Base-by-base conservation (phyloP, 768 basidiomycete species). In the Mycena haematopus region DNA sequence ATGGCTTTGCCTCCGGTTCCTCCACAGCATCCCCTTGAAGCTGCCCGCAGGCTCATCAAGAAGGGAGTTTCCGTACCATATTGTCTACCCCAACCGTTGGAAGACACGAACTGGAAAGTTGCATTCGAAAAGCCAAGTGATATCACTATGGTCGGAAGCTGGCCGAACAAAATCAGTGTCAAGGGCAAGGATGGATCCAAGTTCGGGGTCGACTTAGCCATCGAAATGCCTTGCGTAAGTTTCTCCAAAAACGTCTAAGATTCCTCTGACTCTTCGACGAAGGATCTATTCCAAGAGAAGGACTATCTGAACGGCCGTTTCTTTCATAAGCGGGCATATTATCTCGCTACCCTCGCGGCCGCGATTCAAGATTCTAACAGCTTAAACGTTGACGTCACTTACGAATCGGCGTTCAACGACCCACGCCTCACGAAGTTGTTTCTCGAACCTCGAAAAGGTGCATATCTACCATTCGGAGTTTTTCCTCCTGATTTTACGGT, bases 201-300 rank as follows among this genome's bases (percentile, higher is more conserved):
- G 57, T 95, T 89, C 65, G 84, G 82, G 8, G 86, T 96, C 1
- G 95, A 96, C 73, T 52, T 97, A 38, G 90, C 89, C 2, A 79
- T 96, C 15, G 88, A 94, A 73, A 96, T 97, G 93, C 94, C 95
- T 11, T 73, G 85, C 40, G 93, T 93, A 70, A 68, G 88, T 80
- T 21, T 52, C 14, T 38, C 21, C 15, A 13, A 25, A 27, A 29
- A 17, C 56, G 9, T 11, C 17, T 21, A 15, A 8, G 61, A 59
- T 55, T 10, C 24, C 15, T 55, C 65, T 73, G 31, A 75, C 31
- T 11, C 59, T 38, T 40, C 21, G n/a, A 58, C 14, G 21, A 56
- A 92, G 91, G 73, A 68, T 50, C 78, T 97, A n/a, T 96, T 99
- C 70, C 93, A 96, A 78, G 93, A 96, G 70, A 99, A 99, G 72